Base-by-base conservation (phyloP, 495 filamentous ascomycete genomes). In the Chaetomidium leptoderma region DNA sequence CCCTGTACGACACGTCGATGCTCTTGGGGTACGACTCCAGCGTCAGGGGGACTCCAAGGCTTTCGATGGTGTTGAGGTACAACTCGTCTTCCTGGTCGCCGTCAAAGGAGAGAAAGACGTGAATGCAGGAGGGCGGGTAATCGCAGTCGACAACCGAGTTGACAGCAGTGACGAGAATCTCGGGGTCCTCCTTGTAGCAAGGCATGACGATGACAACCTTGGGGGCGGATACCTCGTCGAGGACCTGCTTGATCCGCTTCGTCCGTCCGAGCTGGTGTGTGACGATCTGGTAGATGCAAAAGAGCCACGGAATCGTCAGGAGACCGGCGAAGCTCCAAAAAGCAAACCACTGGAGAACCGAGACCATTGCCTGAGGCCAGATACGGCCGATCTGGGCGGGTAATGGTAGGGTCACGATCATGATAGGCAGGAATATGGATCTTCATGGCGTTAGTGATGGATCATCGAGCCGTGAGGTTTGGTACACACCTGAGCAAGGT, bases 121-220 rank as follows among this genome's bases (percentile, higher is more conserved):
- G 93, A 43, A 97, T 87, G 70, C 93, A 97, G 9, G 87, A 86
- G 10, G 91, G 83, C 21, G 93, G 93, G 63, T 98, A 98, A 56
- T 97, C 92, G 74, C 91, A 95, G 61, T 92, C 86, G 23, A 96
- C 92, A 13, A 97, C 86, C 0, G 92, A 97, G 70, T 96, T 86
- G 49, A 97, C 81, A 4, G 93, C 95, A 30, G 89, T 88, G 49
- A 97, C 77, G 58, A 97, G 74, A n/a, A 95, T 77, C 0, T 86
- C 86, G 3, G 92, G 88, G 8, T 89, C 84, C 70, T 98, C 93
- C 69, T 95, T 95, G 74, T 96, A 97, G 63, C 91, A 93, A 3
- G 93, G 93, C 91, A 98, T 97, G 42, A 97, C 87, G 53, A 97
- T 90, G 40, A 97, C 92, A 7, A 95, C 90, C 70, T 97, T 98